Conservation (phyloP, 1,284 basidiomycete species). For the Irpex rosettiformis region DNA sequence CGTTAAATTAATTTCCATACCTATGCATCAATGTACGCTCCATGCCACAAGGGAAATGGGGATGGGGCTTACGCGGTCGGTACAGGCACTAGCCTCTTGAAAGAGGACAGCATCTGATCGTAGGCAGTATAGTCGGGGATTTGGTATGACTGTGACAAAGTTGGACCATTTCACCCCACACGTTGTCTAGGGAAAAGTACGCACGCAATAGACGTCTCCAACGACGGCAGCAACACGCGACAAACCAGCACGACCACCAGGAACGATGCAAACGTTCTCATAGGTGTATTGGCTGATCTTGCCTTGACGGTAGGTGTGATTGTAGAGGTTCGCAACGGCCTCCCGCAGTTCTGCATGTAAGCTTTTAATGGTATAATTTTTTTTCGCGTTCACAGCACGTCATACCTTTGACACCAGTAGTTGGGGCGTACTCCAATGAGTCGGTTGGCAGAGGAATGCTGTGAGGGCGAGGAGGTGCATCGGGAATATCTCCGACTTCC, state of each 20-base stretch:
- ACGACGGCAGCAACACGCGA: constrained; percentile 11
- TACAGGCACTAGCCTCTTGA: constrained; percentile 86
- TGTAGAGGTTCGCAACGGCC: constrained; percentile 85
- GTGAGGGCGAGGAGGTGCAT: constrained; percentile 64
- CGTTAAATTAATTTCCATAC: constrained; percentile 3
- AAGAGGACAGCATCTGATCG: constrained; percentile 82
- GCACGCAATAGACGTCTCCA: constrained; percentile 6
- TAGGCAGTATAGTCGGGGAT: constrained; percentile 77
- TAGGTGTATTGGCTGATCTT: constrained; percentile 83
- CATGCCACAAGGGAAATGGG: neutral
- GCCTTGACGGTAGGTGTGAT: constrained; percentile 79
- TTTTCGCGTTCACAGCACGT: constrained; percentile 12
- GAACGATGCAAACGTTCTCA: constrained; percentile 90
- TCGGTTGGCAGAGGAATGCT: constrained; percentile 64
- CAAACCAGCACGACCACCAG: constrained; percentile 58
- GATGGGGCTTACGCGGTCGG: constrained; percentile 68
- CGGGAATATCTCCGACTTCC: constrained; percentile 82
- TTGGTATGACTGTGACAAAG: constrained; percentile 17
- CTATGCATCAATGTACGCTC: neutral
- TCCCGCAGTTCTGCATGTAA: constrained; percentile 47
- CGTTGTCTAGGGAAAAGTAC: neutral
- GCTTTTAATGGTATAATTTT: constrained; percentile 10
- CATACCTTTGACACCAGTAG: constrained; percentile 83
- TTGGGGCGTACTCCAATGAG: constrained; percentile 90
- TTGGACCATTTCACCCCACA: neutral